phyloP scores from a whole-genome alignment of 2,329 filamentous ascomycete species.

The Mycosphaerella sp. region DNA sequence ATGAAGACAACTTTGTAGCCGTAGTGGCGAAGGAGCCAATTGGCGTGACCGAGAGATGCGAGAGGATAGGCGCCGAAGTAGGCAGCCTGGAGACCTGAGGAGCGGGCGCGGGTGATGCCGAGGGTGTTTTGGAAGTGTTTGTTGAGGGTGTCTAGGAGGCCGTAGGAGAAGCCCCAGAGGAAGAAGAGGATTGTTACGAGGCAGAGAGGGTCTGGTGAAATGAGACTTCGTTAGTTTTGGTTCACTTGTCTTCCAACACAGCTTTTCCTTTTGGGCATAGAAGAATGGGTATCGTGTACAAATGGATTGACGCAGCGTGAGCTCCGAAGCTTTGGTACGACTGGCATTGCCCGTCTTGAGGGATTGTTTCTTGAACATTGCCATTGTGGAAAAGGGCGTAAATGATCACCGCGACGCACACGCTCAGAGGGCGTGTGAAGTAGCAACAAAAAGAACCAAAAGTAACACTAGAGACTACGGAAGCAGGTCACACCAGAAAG shows the following conservation, averaged over 20 bases:
- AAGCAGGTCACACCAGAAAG: too few species aligned
- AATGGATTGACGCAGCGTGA: conserved; percentile 16
- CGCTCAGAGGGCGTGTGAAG: too few species aligned
- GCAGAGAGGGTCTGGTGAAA: conserved; percentile 44
- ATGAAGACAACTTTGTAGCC: conserved; percentile 46
- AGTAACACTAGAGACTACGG: too few species aligned
- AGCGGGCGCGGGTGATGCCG: conserved; percentile 41
- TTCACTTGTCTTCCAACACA: too few species aligned
- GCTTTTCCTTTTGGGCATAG: background rate
- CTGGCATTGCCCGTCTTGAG: conserved; percentile 16
- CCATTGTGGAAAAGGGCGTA: conserved; percentile 4
- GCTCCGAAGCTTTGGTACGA: conserved; percentile 16
- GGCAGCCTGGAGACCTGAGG: conserved; percentile 41
- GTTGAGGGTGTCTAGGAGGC: conserved; percentile 51
- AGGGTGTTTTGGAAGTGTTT: conserved; percentile 44
- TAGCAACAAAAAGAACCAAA: too few species aligned
- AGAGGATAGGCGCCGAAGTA: conserved; percentile 49
- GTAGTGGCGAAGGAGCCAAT: conserved; percentile 39
- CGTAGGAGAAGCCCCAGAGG: conserved; percentile 53
- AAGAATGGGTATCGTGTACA: too few species aligned
- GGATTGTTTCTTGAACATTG: conserved; percentile 16
- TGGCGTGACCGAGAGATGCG: conserved; percentile 43
- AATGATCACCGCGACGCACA: too few species aligned
- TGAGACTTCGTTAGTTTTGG: background rate
- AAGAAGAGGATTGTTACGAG: conserved; percentile 62